These are phyloP conservation scores for Lentinula edodes DNA, from an alignment of 768 basidiomycete genomes.

Conservation along the genomic window DNA sequence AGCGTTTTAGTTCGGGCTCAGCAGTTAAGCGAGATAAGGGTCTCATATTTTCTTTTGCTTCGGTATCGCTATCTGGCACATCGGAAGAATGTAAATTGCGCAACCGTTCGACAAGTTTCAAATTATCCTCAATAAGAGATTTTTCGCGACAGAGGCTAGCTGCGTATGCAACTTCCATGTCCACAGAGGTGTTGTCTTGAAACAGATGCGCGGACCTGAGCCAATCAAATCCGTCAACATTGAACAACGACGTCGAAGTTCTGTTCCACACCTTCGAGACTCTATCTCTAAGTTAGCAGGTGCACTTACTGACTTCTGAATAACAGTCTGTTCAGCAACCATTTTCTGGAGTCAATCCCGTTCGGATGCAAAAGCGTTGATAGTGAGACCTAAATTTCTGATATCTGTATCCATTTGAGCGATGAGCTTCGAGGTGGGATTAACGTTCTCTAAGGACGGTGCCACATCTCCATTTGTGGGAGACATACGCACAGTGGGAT, in stretches of 20 bases:
- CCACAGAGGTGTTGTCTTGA: not conserved
- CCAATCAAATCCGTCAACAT: not conserved
- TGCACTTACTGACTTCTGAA: not conserved
- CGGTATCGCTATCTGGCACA: not conserved
- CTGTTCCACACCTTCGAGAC: not conserved
- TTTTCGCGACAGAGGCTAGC: conserved; percentile 25
- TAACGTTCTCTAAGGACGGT: not conserved
- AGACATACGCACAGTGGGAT: conserved; percentile 5
- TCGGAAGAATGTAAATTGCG: not conserved
- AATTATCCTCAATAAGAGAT: conserved; percentile 26
- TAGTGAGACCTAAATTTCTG: conserved; percentile 23
- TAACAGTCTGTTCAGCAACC: conserved; percentile 19
- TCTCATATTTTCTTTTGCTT: not conserved
- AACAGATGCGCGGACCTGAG: not conserved
- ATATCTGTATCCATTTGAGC: conserved; percentile 30
- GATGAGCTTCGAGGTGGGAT: conserved; percentile 1
- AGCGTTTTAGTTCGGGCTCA: conserved; percentile 5
- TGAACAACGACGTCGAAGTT: not conserved
- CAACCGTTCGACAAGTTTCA: conserved; percentile 7
- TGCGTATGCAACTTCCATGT: conserved; percentile 12
- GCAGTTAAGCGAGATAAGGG: not conserved
- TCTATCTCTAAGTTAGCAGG: not conserved
- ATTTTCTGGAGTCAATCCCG: conserved; percentile 22
- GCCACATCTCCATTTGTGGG: not conserved
- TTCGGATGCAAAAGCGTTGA: conserved; percentile 33